Conservation (phyloP, 2,329 filamentous ascomycete genomes). For the Fusarium buxicola region DNA sequence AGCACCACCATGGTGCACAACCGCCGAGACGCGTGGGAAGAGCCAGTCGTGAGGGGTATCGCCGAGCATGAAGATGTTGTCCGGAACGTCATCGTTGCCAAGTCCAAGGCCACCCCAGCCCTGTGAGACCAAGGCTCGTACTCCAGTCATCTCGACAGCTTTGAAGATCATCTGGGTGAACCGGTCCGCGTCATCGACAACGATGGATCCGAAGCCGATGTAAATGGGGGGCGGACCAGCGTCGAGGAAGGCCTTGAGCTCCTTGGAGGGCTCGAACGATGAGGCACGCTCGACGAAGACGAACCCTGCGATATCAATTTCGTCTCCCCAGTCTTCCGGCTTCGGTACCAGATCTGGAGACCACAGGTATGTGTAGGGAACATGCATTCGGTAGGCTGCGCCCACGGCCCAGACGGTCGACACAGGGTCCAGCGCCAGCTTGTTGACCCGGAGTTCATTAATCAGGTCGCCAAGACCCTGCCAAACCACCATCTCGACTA, state of each 20-base stretch:
- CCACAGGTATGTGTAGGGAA: constrained; percentile 81
- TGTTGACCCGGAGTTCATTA: constrained; percentile 77
- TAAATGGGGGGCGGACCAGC: constrained; percentile 72
- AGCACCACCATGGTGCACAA: constrained; percentile 78
- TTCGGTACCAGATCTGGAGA: constrained; percentile 74
- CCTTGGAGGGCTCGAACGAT: constrained; percentile 66
- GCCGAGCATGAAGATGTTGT: constrained; percentile 70
- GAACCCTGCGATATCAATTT: constrained; percentile 81
- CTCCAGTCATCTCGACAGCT: constrained; percentile 71
- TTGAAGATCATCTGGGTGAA: constrained; percentile 80
- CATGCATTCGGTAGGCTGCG: constrained; percentile 75
- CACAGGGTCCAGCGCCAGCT: constrained; percentile 76
- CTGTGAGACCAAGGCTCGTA: constrained; percentile 77
- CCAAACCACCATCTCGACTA: constrained; percentile 90
- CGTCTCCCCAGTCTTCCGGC: constrained; percentile 72
- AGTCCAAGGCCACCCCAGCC: constrained; percentile 68
- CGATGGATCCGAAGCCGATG: constrained; percentile 81
- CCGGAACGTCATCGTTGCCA: too few relatives aligned
- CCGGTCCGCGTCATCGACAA: constrained; percentile 74
- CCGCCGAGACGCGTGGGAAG: constrained; percentile 72
- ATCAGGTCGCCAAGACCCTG: constrained; percentile 85
- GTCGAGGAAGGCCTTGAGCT: constrained; percentile 66
- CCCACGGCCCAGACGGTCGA: constrained; percentile 82
- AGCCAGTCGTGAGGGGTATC: constrained; percentile 82
- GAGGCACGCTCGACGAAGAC: constrained; percentile 78